A percentile compares a stretch with the other conserved stretches of the same genome.
phyloP scores from a whole-genome alignment of 1,139 yeast species.

The Candida sp. region DNA sequence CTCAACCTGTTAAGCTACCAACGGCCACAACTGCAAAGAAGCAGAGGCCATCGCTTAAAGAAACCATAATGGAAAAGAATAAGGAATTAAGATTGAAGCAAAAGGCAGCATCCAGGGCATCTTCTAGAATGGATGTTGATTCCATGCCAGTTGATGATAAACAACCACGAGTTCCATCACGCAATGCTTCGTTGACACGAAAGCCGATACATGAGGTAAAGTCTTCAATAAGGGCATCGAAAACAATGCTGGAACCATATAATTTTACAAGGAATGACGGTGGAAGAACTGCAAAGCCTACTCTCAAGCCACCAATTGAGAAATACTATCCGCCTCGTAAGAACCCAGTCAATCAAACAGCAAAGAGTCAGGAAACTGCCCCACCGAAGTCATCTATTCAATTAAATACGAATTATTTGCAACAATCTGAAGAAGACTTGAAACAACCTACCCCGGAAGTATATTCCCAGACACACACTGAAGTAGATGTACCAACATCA shows the following conservation, averaged over 20 bases:
- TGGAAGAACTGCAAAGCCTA: neutral
- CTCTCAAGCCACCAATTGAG: neutral
- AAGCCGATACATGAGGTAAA: neutral
- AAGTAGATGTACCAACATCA: neutral
- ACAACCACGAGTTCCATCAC: neutral
- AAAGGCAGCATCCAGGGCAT: conserved; percentile 17
- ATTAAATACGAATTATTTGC: neutral
- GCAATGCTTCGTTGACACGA: neutral
- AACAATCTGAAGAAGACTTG: neutral
- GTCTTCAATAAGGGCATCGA: neutral
- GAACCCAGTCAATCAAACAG: neutral
- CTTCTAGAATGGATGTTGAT: conserved; percentile 14
- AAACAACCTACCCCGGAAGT: neutral
- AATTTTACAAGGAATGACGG: neutral
- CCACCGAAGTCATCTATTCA: neutral
- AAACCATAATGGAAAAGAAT: conserved; percentile 31
- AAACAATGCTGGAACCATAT: neutral
- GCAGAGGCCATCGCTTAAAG: conserved; percentile 29
- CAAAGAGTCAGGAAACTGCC: neutral
- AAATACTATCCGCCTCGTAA: too few species aligned
- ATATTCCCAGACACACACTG: neutral
- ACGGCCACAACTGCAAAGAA: conserved; percentile 7
- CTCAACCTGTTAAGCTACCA: conserved; percentile 1
- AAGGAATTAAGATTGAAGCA: conserved; percentile 25
- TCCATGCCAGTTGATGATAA: neutral